Conservation (phyloP, 805 yeast species). For the Ogataea henricii region DNA sequence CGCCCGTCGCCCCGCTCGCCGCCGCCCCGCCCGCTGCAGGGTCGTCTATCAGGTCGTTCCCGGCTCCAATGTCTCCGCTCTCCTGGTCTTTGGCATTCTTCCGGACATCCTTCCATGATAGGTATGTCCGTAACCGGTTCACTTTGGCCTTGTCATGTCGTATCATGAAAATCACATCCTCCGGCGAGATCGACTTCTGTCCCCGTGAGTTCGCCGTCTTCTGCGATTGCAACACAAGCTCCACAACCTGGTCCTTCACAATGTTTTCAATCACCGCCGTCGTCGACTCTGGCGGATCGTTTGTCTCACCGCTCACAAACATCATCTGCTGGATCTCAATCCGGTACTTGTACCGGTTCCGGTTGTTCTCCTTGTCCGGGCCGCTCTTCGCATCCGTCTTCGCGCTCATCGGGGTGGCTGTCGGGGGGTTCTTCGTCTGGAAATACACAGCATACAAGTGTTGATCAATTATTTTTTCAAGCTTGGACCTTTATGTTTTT, state of each 20-base stretch:
- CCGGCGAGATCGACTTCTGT: slow-evolving; percentile 81
- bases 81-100: slow-evolving; percentile 69
- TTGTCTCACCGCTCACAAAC: slow-evolving; percentile 95
- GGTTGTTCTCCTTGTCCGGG: slow-evolving; percentile 22
- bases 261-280: slow-evolving; percentile 94
- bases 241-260: slow-evolving; percentile 92
- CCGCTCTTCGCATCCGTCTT: slow-evolving; percentile 8
- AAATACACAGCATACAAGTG: too few relatives aligned
- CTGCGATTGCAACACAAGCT: slow-evolving; percentile 72
- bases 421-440: too few relatives aligned
- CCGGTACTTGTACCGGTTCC: slow-evolving; percentile 69
- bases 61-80: slow-evolving; percentile 45
- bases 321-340: slow-evolving; percentile 98
- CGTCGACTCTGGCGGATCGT: slow-evolving; percentile 91
- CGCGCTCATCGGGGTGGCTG: neutral
- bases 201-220: slow-evolving; percentile 79
- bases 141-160: slow-evolving; percentile 95
- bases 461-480: neutral
- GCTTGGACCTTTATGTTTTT: neutral
- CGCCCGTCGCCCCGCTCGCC: slow-evolving; percentile 28
- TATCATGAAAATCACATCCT: slow-evolving; percentile 89
- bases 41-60: slow-evolving; percentile 38
- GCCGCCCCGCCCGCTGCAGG: slow-evolving; percentile 33
- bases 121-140: slow-evolving; percentile 82
- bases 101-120: slow-evolving; percentile 96